Evolutionary conservation across 2,329 filamentous ascomycete genomes (phyloP).

Genomic region (Talaromyces islandicus): DNA sequence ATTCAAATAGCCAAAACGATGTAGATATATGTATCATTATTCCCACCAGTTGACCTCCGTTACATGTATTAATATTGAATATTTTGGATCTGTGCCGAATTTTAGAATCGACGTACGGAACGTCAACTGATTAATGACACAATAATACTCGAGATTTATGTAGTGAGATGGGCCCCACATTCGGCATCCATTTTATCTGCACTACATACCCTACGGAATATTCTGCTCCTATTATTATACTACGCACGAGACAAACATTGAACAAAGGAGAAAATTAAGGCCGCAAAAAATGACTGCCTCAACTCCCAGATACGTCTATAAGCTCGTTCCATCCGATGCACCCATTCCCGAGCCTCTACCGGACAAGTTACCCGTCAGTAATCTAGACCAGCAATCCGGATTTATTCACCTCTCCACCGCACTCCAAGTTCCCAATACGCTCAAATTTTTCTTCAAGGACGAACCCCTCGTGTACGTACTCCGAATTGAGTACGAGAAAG

Average conservation of each 20-base stretch:
- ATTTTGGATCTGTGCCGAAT: background rate
- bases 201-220: background rate
- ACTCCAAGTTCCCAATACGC: conserved; percentile 31
- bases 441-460: conserved; percentile 32
- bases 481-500: conserved; percentile 26
- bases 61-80: background rate
- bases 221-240: background rate
- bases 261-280: background rate
- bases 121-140: background rate
- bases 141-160: background rate
- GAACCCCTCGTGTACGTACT: conserved; percentile 33
- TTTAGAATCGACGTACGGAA: background rate
- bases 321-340: conserved; percentile 30
- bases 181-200: background rate
- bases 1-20: too few species aligned
- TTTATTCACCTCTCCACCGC: conserved; percentile 36
- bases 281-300: conserved; percentile 15
- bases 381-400: conserved; percentile 28
- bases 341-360: conserved; percentile 31
- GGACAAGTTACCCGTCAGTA: conserved; percentile 30
- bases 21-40: too few species aligned
- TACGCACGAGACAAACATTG: background rate
- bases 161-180: background rate
- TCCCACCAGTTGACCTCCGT: too few species aligned
- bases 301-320: conserved; percentile 29